Conservation (phyloP, 2,329 filamentous ascomycete species). For the Ophiostoma fasciatum region DNA sequence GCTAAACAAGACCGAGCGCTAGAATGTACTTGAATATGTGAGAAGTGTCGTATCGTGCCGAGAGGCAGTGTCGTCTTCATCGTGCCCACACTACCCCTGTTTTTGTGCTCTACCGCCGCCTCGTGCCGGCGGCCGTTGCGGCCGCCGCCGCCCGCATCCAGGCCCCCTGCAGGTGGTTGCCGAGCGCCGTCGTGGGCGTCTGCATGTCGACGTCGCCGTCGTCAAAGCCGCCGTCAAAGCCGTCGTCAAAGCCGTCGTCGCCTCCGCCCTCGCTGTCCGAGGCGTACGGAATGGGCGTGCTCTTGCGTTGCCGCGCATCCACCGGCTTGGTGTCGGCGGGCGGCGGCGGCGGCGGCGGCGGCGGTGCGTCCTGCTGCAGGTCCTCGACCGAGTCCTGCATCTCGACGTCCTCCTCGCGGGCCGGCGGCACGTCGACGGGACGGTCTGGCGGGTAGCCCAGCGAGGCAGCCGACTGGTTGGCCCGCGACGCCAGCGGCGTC, state of each 20-base stretch:
- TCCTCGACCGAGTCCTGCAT: constrained; percentile 1
- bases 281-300: constrained; percentile 9
- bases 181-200: constrained; percentile 6
- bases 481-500: constrained; percentile 2
- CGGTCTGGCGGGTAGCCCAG: too few species aligned
- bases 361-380: neutral
- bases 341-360: neutral
- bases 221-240: neutral
- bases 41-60: too few species aligned
- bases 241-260: neutral
- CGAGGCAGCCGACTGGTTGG: neutral
- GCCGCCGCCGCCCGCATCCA: constrained; percentile 17
- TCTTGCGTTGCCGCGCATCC: constrained; percentile 9
- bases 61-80: too few species aligned
- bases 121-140: too few species aligned
- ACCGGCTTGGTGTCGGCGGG: too few species aligned
- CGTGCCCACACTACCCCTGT: too few species aligned
- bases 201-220: constrained; percentile 6
- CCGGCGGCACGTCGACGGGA: too few species aligned
- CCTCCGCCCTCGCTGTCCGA: constrained; percentile 4
- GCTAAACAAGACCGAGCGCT: too few species aligned
- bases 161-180: constrained; percentile 6
- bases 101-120: too few species aligned
- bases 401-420: constrained; percentile 1
- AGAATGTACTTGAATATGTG: too few species aligned